phyloP scores from a whole-genome alignment of 2,329 filamentous ascomycete genomes.

The Pseudogymnoascus sp. region DNA sequence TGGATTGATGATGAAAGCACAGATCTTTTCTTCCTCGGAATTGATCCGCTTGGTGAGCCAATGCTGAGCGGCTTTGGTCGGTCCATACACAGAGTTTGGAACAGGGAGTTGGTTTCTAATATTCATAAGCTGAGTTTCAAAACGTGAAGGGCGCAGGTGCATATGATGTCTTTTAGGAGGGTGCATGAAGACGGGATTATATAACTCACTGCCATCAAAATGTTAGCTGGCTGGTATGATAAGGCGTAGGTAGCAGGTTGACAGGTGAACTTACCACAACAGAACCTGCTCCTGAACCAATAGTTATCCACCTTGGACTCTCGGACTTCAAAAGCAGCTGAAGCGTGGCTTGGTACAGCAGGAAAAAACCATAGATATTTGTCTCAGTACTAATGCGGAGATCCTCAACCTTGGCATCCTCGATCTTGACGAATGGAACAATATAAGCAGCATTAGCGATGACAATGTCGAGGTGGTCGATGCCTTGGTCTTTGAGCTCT shows the following conservation, averaged over 20 bases:
- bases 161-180: not conserved
- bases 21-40: slow-evolving; percentile 20
- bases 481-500: slow-evolving; percentile 22
- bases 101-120: slow-evolving; percentile 17
- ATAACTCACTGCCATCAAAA: not conserved
- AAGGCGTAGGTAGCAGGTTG: not conserved
- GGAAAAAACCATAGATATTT: slow-evolving; percentile 29
- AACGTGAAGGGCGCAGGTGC: not conserved
- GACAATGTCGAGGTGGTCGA: slow-evolving; percentile 30
- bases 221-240: not conserved
- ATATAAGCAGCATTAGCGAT: slow-evolving; percentile 32
- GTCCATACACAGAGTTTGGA: slow-evolving; percentile 25
- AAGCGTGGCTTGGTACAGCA: slow-evolving; percentile 28
- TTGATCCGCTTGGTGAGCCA: slow-evolving; percentile 27
- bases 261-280: slow-evolving; percentile 15
- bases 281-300: slow-evolving; percentile 26
- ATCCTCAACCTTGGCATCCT: slow-evolving; percentile 26
- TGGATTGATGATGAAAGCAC: slow-evolving; percentile 20
- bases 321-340: slow-evolving; percentile 28
- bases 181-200: not conserved
- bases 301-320: slow-evolving; percentile 28
- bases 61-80: slow-evolving; percentile 29
- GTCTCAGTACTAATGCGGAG: slow-evolving; percentile 22
- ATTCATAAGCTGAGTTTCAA: not conserved
- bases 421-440: slow-evolving; percentile 23